Conservation (phyloP, 371 early-diverging fungal species). For the Mortierella sp. region DNA sequence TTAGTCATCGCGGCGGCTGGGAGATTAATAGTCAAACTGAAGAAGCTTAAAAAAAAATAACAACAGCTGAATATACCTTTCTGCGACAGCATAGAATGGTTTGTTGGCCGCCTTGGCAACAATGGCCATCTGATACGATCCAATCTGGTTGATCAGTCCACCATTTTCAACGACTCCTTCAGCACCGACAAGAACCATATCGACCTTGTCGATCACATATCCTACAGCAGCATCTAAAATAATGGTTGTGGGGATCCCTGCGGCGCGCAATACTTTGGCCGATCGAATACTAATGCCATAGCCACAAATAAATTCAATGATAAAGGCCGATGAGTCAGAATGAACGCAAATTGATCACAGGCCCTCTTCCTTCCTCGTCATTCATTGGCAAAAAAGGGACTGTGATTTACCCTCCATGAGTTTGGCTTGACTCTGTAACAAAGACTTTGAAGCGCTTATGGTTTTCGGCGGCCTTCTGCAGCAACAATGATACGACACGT, state of each 20-base stretch:
- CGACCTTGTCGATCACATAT: slow-evolving; percentile 93
- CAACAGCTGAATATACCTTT: slow-evolving; percentile 70
- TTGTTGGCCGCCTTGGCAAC: slow-evolving; percentile 93
- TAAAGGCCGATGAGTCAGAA: slow-evolving; percentile 40
- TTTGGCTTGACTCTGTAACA: slow-evolving; percentile 88
- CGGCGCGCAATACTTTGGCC: slow-evolving; percentile 76
- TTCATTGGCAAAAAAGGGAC: neutral
- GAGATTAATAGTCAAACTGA: too few relatives aligned
- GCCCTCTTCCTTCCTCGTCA: neutral
- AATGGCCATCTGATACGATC: slow-evolving; percentile 94
- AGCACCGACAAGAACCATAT: slow-evolving; percentile 96
- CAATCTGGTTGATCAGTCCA: slow-evolving; percentile 95
- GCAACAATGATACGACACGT: slow-evolving; percentile 89
- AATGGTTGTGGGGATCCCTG: slow-evolving; percentile 89
- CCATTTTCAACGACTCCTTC: slow-evolving; percentile 98
- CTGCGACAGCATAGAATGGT: slow-evolving; percentile 96
- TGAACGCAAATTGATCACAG: slow-evolving; percentile 10
- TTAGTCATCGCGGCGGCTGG: neutral
- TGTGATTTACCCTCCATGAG: slow-evolving; percentile 75
- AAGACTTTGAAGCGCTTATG: slow-evolving; percentile 91
- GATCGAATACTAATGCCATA: slow-evolving; percentile 71
- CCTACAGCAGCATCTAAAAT: slow-evolving; percentile 95
- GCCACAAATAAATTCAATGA: neutral
- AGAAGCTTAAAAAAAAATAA: neutral
- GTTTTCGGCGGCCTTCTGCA: slow-evolving; percentile 81